phyloP scores from a whole-genome alignment of 139 green algal species.

The Trebouxia sp. region DNA sequence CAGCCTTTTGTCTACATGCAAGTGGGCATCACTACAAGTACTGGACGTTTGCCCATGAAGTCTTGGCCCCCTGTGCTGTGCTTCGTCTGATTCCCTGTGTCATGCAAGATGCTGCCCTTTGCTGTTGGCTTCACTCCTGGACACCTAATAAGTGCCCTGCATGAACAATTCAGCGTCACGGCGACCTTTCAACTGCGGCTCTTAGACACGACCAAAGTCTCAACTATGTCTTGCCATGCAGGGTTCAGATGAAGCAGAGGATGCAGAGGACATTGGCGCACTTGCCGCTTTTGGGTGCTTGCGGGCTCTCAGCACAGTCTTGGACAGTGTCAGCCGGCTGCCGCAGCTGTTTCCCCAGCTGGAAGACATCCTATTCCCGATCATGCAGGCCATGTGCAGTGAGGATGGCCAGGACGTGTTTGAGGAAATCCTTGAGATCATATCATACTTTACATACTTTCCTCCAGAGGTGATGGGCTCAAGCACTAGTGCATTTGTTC shows the following conservation, averaged over 20 bases:
- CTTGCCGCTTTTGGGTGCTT: conserved; percentile 88
- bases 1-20: too few relatives aligned
- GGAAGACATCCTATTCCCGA: conserved; percentile 85
- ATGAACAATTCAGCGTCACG: too few relatives aligned
- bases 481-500: too few relatives aligned
- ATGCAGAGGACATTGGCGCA: conserved; percentile 68
- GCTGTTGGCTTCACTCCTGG: too few relatives aligned
- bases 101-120: too few relatives aligned
- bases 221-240: background rate
- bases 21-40: too few relatives aligned
- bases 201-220: too few relatives aligned
- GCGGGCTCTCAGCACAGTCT: conserved; percentile 85
- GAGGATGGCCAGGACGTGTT: conserved; percentile 85
- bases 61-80: too few relatives aligned
- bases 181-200: too few relatives aligned
- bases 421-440: conserved; percentile 92
- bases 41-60: too few relatives aligned
- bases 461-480: conserved; percentile 31
- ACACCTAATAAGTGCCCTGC: too few relatives aligned
- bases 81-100: too few relatives aligned
- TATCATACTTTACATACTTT: conserved; percentile 94
- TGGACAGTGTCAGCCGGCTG: conserved; percentile 79
- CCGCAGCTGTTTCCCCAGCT: conserved; percentile 78
- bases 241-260: conserved; percentile 39
- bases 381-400: conserved; percentile 77